A percentile compares a stretch with the other conserved stretches of the same genome.
Conservation (phyloP, 345 rosid species). For the Geranium brycei region DNA sequence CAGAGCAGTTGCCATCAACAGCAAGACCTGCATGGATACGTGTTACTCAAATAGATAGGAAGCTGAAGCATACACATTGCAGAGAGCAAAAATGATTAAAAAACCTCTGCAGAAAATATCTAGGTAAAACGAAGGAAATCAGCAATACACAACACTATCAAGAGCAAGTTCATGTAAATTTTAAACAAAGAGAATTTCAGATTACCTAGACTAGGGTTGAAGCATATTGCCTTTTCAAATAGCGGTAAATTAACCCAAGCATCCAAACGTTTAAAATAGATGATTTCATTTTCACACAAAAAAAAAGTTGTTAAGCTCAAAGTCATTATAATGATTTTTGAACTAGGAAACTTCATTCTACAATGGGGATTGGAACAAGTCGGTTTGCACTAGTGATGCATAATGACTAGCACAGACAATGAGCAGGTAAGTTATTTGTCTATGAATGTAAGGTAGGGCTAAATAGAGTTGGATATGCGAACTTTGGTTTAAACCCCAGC, state of each 20-base stretch:
- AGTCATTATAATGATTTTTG: background rate
- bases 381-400: background rate
- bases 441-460: background rate
- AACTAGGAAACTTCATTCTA: background rate
- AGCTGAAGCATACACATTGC: too few relatives aligned
- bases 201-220: background rate
- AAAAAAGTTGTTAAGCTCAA: background rate
- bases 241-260: background rate
- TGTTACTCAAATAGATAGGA: background rate
- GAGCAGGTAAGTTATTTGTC: background rate
- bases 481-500: too few relatives aligned
- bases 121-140: background rate
- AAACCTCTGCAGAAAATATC: too few relatives aligned
- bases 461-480: too few relatives aligned
- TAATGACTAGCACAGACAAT: background rate
- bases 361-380: background rate
- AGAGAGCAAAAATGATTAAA: too few relatives aligned
- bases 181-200: background rate
- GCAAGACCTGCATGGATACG: conserved; percentile 35
- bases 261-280: background rate
- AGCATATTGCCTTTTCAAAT: background rate
- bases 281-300: background rate
- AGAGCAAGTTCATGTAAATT: background rate
- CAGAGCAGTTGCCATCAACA: conserved; percentile 82
- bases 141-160: background rate